Conservation (phyloP, 306 rosid species). For the Prunus persica region DNA sequence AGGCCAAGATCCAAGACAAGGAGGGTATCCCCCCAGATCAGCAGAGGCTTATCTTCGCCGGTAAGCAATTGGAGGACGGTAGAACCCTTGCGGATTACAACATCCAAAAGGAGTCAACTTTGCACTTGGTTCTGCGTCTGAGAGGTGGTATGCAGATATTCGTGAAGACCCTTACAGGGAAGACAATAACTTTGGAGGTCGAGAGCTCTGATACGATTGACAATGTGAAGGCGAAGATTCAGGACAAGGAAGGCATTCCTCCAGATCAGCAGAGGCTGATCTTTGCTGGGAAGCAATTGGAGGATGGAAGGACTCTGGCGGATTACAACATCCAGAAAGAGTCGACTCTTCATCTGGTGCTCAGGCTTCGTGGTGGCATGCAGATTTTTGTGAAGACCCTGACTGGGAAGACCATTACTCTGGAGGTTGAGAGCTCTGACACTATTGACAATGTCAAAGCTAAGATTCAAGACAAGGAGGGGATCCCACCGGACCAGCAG, state of each 20-base stretch:
- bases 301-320: conserved; percentile 42
- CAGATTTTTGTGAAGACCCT: conserved; percentile 25
- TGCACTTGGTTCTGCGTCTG: conserved; percentile 38
- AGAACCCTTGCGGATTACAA: conserved; percentile 43
- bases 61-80: conserved; percentile 41
- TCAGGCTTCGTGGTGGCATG: conserved; percentile 26
- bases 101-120: conserved; percentile 39
- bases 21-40: conserved; percentile 45
- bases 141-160: conserved; percentile 42
- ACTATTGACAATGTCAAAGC: conserved; percentile 20
- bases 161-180: conserved; percentile 38
- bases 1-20: conserved; percentile 49
- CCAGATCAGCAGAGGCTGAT: conserved; percentile 45
- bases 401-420: conserved; percentile 23
- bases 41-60: conserved; percentile 41
- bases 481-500: conserved; percentile 22
- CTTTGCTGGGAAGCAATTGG: conserved; percentile 48
- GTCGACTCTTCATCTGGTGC: conserved; percentile 33
- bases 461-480: conserved; percentile 28
- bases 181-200: conserved; percentile 41
- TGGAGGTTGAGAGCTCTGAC: conserved; percentile 30
- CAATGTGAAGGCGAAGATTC: conserved; percentile 38
- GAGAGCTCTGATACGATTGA: conserved; percentile 35
- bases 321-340: conserved; percentile 58
- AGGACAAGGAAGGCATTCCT: conserved; percentile 48